Base-by-base conservation (phyloP, 2,329 filamentous ascomycete species). In the Fusarium musae region DNA sequence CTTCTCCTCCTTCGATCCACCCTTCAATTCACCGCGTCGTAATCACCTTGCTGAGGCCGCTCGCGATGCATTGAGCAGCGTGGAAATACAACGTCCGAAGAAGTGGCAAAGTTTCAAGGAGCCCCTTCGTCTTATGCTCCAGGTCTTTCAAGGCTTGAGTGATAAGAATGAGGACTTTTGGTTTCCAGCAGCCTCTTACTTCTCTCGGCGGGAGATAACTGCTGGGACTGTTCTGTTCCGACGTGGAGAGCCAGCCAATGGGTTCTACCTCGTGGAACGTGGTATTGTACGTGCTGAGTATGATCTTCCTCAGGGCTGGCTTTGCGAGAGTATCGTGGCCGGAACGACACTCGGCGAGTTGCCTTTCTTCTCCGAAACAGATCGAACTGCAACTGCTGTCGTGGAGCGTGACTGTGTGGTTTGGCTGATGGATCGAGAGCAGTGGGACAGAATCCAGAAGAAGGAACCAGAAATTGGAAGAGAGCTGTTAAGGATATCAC, bases 311-410 rank as follows among this genome's bases (percentile, higher is more conserved):
- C 96, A 98, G 80, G 96, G 96, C 2, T 89, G 88, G 76, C 93
- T 97, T 75, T 94, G 93, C 69, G 96, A 99, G 82, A 93, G 94
- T 78, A 98, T 98, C 61, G 92, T 98, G 2, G 93, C 95, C 0
- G 96, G 96, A 21, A 96, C 96, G 3, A 98, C 96, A 1, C 98
- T 96, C 77, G 96, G 96, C 40, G 96, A 99, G 84, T 83, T 99
- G 59, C 96, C 96, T 0, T 99, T 99, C 84, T 99, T 99, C 83
- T 94, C 92, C 6, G 93, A 97, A 78, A 98, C 96, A 3, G 87
- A 90, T 59, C 89, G 96, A 23, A 98, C 95, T 8, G 95, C 95
- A 4, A 97, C 93, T 0, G 95, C 97, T 16, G 87, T 91, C 47
- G 94, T 94, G 4, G 95, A 98, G 80, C 88, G 91, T 60, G 92